A percentile compares a stretch with the other conserved stretches of the same genome.
Evolutionary conservation across 164 flowering plant species (phyloP).

Genomic region (Pachysandra terminalis): DNA sequence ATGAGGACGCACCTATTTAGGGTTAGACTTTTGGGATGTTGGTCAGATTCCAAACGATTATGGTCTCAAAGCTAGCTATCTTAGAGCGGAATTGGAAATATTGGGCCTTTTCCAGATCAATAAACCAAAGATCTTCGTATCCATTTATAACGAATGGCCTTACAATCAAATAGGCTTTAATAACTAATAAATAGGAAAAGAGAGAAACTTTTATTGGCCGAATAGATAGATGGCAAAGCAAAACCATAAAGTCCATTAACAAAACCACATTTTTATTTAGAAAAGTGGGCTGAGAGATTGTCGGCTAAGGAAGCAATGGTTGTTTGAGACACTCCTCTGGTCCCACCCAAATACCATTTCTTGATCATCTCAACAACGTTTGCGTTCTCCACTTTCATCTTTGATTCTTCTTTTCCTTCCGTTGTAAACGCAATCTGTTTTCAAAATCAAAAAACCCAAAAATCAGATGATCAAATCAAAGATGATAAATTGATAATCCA

Average conservation of each 20-base stretch:
- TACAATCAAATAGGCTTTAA: no score
- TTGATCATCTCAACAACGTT: constrained; percentile 80
- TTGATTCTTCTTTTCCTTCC: constrained; percentile 75
- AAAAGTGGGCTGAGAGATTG: constrained; percentile 44
- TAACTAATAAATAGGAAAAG: no score
- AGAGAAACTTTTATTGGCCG: background rate
- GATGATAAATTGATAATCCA: no score
- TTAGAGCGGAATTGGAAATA: no score
- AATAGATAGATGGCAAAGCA: background rate
- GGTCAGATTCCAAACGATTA: no score
- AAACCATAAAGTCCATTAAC: background rate
- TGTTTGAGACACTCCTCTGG: constrained; percentile 65
- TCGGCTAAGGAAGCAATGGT: constrained; percentile 63
- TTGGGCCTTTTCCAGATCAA: no score
- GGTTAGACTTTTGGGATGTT: no score
- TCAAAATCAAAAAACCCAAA: background rate
- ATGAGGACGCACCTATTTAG: no score
- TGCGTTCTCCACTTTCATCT: constrained; percentile 61
- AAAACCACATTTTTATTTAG: constrained; percentile 22
- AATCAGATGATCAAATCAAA: background rate
- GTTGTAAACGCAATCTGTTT: constrained; percentile 48
- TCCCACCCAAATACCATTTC: constrained; percentile 94
- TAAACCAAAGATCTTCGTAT: no score
- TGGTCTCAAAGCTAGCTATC: no score
- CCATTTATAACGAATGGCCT: no score